Evolutionary conservation across 2,329 filamentous ascomycete species (phyloP), one percentile per base, ranked within the genome.

Genomic region (Penicillium sp.): DNA sequence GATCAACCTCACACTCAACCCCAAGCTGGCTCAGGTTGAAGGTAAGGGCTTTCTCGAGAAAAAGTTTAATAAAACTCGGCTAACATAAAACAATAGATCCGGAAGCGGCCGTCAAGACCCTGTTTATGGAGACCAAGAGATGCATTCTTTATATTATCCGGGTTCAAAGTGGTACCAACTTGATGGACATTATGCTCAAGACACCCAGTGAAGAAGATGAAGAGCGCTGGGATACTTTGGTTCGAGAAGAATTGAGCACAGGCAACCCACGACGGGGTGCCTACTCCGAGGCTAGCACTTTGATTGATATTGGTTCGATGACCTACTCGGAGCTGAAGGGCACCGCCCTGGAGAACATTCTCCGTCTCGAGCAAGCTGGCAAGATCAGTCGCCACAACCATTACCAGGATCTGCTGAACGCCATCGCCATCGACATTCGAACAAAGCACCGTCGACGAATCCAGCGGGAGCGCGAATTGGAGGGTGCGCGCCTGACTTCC

Each of bases 61-160:
- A 5, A 1, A 8, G 1, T 47, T 4, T 3, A 39, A 23, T 35
- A n/a, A 3, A 33, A 13, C 4, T n/a, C 9, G 9, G 50, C 50
- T 53, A 37, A 53, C 31, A 46, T 23, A 4, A 33, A 16, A 25
- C 10, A 1, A 13, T 67, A 84, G 95, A 99, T 71, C 93, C 95
- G 4, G 93, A 98, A 70, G 92, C 93, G 4, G 90, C 95, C 59
- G 83, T 95, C 62, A 97, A 98, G 77, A 84, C 92, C 1, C 83
- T 99, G 3, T 97, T 97, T 74, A 98, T 97, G 87, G 95, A 98
- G 77, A 98, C 95, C 3, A 99, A 99, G 79, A 88, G 95, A 67
- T 96, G 95, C 71, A 90, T 98, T 42, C 81, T 99, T 61, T 99
- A 98, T 77, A 98, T 99, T 73, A 98, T 99, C 71, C 90, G 95